Conservation (phyloP, 345 rosid genomes). For the Tarenaya hassleriana region DNA sequence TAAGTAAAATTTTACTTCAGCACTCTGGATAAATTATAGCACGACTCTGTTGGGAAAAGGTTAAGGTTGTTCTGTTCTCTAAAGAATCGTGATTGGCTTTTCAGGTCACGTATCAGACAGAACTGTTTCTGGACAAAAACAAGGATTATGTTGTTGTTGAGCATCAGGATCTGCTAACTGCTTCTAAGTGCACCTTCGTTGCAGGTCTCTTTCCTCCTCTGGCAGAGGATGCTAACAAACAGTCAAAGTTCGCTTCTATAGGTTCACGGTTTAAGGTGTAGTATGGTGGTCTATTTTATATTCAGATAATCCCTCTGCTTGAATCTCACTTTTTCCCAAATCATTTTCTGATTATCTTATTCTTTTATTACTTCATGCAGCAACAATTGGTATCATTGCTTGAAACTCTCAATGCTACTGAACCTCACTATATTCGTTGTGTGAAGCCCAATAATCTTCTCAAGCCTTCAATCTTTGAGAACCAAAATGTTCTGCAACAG, state of each 20-base stretch:
- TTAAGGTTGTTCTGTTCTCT: conserved; percentile 9
- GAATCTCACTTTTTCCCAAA: no score
- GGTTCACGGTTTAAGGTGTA: conserved; percentile 97
- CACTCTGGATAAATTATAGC: conserved; percentile 17
- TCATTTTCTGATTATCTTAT: conserved; percentile 6
- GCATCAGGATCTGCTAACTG: conserved; percentile 88
- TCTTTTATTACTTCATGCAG: conserved; percentile 40
- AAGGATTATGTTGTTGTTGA: conserved; percentile 98
- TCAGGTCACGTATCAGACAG: conserved; percentile 98
- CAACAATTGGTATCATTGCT: conserved; percentile 89
- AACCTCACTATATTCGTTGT: conserved; percentile 98
- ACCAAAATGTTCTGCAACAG: conserved; percentile 77
- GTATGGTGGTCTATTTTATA: conserved; percentile 14
- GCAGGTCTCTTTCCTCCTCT: conserved; percentile 70
- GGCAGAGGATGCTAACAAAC: conserved; percentile 77
- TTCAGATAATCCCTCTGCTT: no score
- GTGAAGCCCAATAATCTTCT: conserved; percentile 98
- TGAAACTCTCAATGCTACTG: conserved; percentile 88
- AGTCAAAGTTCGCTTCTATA: conserved; percentile 94
- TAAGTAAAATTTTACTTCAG: conserved; percentile 37
- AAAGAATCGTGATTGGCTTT: conserved; percentile 30
- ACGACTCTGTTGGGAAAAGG: not conserved
- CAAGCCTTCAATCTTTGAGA: conserved; percentile 94
- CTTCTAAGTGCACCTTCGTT: conserved; percentile 87
- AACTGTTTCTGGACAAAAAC: conserved; percentile 94